phyloP scores from a whole-genome alignment of 2,329 filamentous ascomycete species.

The Calonectria fujianensis region DNA sequence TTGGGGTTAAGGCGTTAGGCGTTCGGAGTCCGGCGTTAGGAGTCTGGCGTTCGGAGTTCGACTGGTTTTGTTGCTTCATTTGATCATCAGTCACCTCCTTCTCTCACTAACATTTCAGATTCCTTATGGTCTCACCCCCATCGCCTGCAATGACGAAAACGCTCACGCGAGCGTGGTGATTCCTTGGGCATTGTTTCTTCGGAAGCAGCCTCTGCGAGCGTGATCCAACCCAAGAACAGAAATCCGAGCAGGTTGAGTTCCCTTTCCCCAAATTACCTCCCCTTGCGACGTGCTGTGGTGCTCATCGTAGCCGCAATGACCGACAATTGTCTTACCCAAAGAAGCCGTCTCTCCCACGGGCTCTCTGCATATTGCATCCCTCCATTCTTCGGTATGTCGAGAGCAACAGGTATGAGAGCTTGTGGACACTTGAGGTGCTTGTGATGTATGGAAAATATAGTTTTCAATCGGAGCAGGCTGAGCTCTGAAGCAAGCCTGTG shows the following conservation, averaged over 20 bases:
- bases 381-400: background rate
- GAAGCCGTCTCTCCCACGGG: constrained; percentile 46
- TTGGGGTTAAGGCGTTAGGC: background rate
- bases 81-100: background rate
- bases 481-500: constrained; percentile 30
- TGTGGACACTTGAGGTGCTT: constrained; percentile 42
- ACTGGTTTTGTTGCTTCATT: constrained; percentile 6
- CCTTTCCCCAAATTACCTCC: constrained; percentile 21
- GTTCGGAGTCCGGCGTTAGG: constrained; percentile 24
- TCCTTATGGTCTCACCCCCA: background rate
- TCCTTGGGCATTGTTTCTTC: constrained; percentile 42
- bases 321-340: constrained; percentile 51
- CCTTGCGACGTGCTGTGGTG: constrained; percentile 27
- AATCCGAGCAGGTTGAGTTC: constrained; percentile 65
- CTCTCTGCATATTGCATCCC: constrained; percentile 5
- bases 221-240: constrained; percentile 67
- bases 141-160: constrained; percentile 54
- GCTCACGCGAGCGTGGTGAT: constrained; percentile 52
- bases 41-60: constrained; percentile 21
- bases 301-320: constrained; percentile 61
- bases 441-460: constrained; percentile 65
- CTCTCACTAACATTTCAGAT: background rate
- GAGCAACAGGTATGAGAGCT: background rate
- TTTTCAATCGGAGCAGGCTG: constrained; percentile 74
- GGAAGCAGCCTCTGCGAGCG: constrained; percentile 43